Evolutionary conservation across 2,329 filamentous ascomycete genomes (phyloP).

Genomic region (Pestalotiopsis sp.): DNA sequence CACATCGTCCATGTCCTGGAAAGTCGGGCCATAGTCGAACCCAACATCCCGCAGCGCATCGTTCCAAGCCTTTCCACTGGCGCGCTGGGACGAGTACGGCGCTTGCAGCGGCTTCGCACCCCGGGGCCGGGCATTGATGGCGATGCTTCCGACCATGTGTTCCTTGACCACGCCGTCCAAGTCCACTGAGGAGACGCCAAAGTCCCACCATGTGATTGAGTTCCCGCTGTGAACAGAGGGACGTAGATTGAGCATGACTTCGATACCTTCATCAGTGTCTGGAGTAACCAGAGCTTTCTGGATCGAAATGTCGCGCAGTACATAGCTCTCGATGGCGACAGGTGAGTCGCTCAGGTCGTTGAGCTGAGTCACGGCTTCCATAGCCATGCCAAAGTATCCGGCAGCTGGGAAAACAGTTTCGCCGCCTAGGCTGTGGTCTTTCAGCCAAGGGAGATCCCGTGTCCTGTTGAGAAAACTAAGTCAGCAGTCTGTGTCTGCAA

Average conservation of each 20-base stretch:
- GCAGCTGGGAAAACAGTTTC: conserved; percentile 24
- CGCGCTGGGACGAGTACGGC: conserved; percentile 25
- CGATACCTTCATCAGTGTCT: conserved; percentile 32
- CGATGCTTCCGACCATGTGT: conserved; percentile 30
- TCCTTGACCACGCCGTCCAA: conserved; percentile 20
- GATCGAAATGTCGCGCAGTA: conserved; percentile 31
- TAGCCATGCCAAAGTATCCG: conserved; percentile 23
- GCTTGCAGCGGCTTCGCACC: conserved; percentile 12
- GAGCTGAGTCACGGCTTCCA: conserved; percentile 24
- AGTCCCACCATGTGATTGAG: conserved; percentile 27
- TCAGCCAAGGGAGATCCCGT: conserved; percentile 21
- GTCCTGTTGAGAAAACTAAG: too few species aligned
- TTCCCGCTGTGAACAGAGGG: conserved; percentile 16
- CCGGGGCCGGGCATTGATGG: conserved; percentile 20
- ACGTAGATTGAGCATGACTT: conserved; percentile 27
- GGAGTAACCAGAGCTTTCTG: conserved; percentile 31
- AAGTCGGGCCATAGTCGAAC: conserved; percentile 40
- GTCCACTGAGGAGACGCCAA: conserved; percentile 30
- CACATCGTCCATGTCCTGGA: conserved; percentile 36
- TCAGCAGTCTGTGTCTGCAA: too few species aligned
- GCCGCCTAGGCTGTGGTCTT: conserved; percentile 22
- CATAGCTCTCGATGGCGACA: conserved; percentile 21
- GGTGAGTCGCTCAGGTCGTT: conserved; percentile 14
- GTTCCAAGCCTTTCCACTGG: conserved; percentile 32
- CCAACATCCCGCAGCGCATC: conserved; percentile 36